These are phyloP conservation scores for Beta corolliflora DNA, from an alignment of 179 eudicot species.

Conservation along the genomic window DNA sequence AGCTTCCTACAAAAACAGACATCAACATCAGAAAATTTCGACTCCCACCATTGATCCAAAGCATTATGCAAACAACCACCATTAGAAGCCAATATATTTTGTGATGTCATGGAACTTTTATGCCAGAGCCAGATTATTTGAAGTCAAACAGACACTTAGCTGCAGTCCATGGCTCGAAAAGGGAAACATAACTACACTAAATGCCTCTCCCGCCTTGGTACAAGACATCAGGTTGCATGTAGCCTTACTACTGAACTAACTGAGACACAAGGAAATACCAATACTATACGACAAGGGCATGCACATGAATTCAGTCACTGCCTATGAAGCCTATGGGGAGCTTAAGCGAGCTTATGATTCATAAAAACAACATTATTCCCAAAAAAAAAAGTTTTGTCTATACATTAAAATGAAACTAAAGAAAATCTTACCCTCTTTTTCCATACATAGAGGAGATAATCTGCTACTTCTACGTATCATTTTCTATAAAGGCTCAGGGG, in stretches of 20 bases:
- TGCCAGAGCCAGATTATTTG: background rate
- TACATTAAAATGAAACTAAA: too few relatives aligned
- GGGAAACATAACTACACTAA: background rate
- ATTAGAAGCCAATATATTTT: background rate
- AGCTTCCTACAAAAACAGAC: conserved; percentile 60
- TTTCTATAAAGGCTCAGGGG: too few relatives aligned
- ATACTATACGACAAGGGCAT: background rate
- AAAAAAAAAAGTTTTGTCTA: too few relatives aligned
- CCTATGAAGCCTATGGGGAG: too few relatives aligned
- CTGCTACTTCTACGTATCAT: too few relatives aligned
- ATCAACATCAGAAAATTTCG: background rate
- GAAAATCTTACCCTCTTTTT: background rate
- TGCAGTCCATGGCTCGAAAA: background rate
- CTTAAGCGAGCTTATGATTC: too few relatives aligned
- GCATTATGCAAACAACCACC: background rate
- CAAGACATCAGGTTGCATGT: background rate
- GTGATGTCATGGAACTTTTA: background rate
- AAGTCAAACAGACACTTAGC: background rate
- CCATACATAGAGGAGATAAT: background rate
- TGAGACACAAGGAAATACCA: background rate
- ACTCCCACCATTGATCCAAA: background rate
- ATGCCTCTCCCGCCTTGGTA: background rate
- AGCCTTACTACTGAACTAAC: background rate
- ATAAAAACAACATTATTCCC: too few relatives aligned
- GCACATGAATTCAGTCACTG: background rate